phyloP scores from a whole-genome alignment of 1,284 basidiomycete species.

The Cystobasidium slooffiae region DNA sequence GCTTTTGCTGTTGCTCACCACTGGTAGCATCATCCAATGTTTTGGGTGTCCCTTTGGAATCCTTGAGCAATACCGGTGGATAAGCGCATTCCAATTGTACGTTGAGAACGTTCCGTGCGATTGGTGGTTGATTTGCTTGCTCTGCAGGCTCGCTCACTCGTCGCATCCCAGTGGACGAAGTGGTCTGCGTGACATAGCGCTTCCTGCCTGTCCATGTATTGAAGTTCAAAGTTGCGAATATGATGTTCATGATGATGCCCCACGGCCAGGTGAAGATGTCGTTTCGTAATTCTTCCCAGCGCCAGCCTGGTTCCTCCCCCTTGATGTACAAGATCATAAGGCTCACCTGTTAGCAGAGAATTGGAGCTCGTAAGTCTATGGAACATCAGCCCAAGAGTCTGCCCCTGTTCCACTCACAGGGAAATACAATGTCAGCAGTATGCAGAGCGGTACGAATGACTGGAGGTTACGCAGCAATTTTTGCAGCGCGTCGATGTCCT shows the following conservation, averaged over 20 bases:
- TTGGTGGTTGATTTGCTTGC: too few relatives aligned
- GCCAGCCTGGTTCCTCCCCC: not conserved
- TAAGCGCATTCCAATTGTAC: not conserved
- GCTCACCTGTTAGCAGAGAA: not conserved
- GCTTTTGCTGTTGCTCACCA: not conserved
- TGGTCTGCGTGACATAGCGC: too few relatives aligned
- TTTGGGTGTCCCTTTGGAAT: not conserved
- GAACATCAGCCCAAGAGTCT: not conserved
- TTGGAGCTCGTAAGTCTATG: not conserved
- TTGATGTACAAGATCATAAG: not conserved
- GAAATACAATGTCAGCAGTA: not conserved
- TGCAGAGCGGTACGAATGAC: not conserved
- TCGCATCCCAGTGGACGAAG: too few relatives aligned
- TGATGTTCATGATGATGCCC: not conserved
- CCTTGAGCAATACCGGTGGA: not conserved
- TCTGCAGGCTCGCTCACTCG: too few relatives aligned
- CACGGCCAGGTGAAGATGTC: slow-evolving; percentile 7
- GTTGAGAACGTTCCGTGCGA: not conserved
- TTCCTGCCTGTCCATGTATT: too few relatives aligned
- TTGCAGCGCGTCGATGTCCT: not conserved
- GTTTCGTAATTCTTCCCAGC: not conserved
- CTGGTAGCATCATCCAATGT: not conserved
- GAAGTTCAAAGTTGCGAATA: slow-evolving; percentile 2
- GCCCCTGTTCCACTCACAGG: not conserved
- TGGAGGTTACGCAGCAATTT: not conserved